Conservation (phyloP, 768 basidiomycete species). For the Lactarius hatsudake region DNA sequence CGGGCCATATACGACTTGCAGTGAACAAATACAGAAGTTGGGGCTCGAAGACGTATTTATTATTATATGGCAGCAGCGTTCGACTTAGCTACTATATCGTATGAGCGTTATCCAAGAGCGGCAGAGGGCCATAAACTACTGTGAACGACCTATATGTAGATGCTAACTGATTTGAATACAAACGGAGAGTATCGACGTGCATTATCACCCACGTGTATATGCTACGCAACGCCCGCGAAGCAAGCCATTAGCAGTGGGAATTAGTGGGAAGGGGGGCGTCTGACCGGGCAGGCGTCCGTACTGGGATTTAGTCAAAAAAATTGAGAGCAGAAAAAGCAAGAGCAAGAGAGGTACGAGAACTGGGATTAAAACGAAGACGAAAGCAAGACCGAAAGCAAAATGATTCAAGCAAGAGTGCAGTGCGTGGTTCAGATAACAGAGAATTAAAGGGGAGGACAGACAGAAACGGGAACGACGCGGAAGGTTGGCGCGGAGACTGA, state of each 20-base stretch:
- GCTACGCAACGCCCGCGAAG: constrained; percentile 15
- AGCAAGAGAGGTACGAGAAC: background rate
- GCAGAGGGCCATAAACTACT: background rate
- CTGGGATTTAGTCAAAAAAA: background rate
- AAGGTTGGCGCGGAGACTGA: background rate
- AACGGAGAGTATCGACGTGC: constrained; percentile 8
- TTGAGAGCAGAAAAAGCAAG: background rate
- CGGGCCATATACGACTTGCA: background rate
- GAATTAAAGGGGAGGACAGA: background rate
- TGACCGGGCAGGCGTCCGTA: background rate
- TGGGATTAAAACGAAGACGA: background rate
- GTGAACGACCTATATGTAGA: constrained; percentile 8
- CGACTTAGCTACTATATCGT: background rate
- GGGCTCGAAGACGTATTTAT: background rate
- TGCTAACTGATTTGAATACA: constrained; percentile 17
- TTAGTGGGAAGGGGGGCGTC: background rate
- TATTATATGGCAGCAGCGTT: constrained; percentile 8
- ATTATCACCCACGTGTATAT: constrained; percentile 11
- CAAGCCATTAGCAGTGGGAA: constrained; percentile 16
- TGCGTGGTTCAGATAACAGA: background rate
- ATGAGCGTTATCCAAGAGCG: background rate
- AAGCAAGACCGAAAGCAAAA: background rate
- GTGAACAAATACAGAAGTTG: constrained; percentile 2
- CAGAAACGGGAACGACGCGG: background rate
- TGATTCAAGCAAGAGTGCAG: background rate